Evolutionary conservation across 208 protist genomes (phyloP).

Genomic region (Chromosphaera perkinsii): DNA sequence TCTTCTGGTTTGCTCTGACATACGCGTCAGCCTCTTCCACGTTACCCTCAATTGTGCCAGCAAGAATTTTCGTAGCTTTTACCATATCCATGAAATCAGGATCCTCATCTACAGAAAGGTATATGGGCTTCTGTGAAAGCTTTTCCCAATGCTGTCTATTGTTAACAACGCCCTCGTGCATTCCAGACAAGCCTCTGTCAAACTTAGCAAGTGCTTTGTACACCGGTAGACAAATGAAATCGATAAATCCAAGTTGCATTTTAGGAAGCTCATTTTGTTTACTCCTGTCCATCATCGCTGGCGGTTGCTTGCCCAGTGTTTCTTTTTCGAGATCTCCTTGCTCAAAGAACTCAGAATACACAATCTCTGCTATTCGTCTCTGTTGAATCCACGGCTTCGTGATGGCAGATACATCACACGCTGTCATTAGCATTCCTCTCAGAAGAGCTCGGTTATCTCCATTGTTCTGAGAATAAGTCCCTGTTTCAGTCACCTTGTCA

Average conservation of each 20-base stretch:
- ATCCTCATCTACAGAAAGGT: too few species aligned
- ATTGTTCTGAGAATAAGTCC: background rate
- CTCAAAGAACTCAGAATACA: slow-evolving; percentile 25
- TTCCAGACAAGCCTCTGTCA: too few species aligned
- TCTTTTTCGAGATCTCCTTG: slow-evolving; percentile 18
- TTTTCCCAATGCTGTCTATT: too few species aligned
- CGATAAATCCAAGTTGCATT: slow-evolving; percentile 26
- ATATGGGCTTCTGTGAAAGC: too few species aligned
- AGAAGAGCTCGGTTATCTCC: background rate
- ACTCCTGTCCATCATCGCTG: slow-evolving; percentile 17
- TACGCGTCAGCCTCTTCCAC: too few species aligned
- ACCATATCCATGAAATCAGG: too few species aligned
- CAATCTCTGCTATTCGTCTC: background rate
- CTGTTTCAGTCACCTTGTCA: background rate
- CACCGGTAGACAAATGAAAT: slow-evolving; percentile 2
- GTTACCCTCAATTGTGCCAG: too few species aligned
- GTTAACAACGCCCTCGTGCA: too few species aligned
- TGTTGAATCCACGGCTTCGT: slow-evolving; percentile 3
- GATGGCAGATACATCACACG: slow-evolving; percentile 4
- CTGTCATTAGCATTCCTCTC: slow-evolving; percentile 13
- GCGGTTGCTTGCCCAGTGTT: background rate
- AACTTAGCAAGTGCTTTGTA: background rate
- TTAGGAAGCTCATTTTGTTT: slow-evolving; percentile 3
- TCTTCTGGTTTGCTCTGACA: too few species aligned
- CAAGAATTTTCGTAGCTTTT: too few species aligned